phyloP scores from a whole-genome alignment of 2,329 filamentous ascomycete genomes.

The Arthrobotrys sphaeroides region DNA sequence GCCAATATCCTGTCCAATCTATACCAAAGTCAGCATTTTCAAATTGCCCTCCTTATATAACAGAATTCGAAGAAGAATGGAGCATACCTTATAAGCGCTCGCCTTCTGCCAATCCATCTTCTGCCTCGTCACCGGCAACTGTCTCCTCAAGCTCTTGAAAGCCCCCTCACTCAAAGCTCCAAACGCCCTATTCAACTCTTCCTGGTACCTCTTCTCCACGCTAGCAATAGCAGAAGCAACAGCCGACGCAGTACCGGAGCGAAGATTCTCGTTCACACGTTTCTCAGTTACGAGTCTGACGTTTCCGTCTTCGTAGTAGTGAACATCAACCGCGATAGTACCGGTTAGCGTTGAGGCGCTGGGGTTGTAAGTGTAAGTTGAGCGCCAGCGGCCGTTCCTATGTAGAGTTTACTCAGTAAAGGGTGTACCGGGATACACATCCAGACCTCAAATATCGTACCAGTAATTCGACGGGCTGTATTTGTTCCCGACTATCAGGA shows the following conservation, averaged over 20 bases:
- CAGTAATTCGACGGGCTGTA: conserved; percentile 99
- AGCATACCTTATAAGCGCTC: conserved; percentile 85
- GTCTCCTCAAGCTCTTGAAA: conserved; percentile 90
- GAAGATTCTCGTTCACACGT: conserved; percentile 71
- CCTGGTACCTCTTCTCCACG: conserved; percentile 91
- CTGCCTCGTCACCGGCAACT: conserved; percentile 94
- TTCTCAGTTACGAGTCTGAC: conserved; percentile 93
- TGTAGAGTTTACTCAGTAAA: background rate
- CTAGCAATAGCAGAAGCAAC: conserved; percentile 80
- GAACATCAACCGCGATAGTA: conserved; percentile 89
- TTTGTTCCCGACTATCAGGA: conserved; percentile 91
- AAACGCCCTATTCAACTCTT: conserved; percentile 92
- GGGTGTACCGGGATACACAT: conserved; percentile 40
- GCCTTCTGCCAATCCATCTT: conserved; percentile 99
- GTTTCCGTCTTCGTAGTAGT: conserved; percentile 99
- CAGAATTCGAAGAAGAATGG: background rate
- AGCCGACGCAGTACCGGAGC: conserved; percentile 72
- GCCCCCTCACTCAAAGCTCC: conserved; percentile 87
- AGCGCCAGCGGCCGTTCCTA: conserved; percentile 96
- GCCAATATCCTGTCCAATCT: conserved; percentile 54
- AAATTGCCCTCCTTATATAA: background rate
- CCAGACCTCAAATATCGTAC: conserved; percentile 63
- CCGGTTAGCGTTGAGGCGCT: conserved; percentile 76
- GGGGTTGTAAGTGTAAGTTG: conserved; percentile 80
- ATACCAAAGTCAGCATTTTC: background rate